Base-by-base conservation (phyloP, 331 rosid species). In the Saraca asoca region DNA sequence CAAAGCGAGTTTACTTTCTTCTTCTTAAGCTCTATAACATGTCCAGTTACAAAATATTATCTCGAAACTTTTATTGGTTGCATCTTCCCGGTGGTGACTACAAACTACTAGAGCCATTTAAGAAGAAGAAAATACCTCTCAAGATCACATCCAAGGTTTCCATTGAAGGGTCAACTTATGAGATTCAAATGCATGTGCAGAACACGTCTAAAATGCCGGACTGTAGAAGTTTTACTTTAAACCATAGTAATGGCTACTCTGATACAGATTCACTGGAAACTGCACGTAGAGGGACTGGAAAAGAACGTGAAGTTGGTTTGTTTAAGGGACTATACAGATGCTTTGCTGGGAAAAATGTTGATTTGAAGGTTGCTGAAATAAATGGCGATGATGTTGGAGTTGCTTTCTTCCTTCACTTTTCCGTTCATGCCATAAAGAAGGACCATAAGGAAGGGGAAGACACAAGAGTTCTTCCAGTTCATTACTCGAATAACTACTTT, bases 391-490 rank as follows among this genome's bases (percentile, higher is more conserved):
- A 83, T 62, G 70, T 58, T 0, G 96, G 96, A 13, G 91, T 87
- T 72, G 96, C 93, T 65, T 92, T 89, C 87, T 92, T 92, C 65
- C 85, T 92, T 75, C 87, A 89, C 66, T 78, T 89, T 48, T 82
- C 93, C 31, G 89, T 89, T 59, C 95, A 89, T 79, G 78, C 78
- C 73, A 74, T 73, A 9, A 74, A 77, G 77, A 68, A 39, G 11
- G 76, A 76, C 48, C 64, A 9, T 43, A 82, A 77, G 66, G 83
- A 85, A 77, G 93, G 87, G 66, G 89, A 83, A 37, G 98, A 89
- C 82, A 82, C 91, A 11, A 82, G 95, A 82, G 87, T 89, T 75
- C 95, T 92, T 48, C 96, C 94, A 0, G 96, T 92, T 73, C 94
- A 87, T 79, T 87, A 92, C 79, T 83, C 95, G 0, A 94, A 89